Evolutionary conservation across 1,139 yeast genomes (phyloP).

Genomic region (Yamadazyma sp.): DNA sequence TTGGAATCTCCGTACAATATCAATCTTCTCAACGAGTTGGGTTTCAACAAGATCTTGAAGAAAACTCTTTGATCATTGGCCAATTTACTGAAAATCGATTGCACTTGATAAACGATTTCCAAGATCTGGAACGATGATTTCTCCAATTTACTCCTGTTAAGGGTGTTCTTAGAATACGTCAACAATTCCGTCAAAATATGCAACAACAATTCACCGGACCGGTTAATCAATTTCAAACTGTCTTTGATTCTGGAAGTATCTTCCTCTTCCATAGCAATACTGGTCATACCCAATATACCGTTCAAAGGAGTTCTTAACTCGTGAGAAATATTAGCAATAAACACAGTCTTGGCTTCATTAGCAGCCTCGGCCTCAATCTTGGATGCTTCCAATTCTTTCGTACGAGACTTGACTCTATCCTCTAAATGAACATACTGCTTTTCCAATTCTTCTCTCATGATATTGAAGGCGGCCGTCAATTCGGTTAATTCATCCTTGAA

Average conservation of each 20-base stretch:
- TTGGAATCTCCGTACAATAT: constrained; percentile 82
- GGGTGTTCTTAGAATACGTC: constrained; percentile 87
- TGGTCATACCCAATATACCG: constrained; percentile 95
- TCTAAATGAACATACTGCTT: constrained; percentile 82
- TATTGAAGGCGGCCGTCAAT: constrained; percentile 82
- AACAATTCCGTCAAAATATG: constrained; percentile 86
- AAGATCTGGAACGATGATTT: constrained; percentile 72
- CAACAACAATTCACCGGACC: constrained; percentile 82
- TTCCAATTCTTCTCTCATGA: constrained; percentile 86
- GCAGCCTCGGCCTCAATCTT: constrained; percentile 91
- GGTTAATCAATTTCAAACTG: constrained; percentile 68
- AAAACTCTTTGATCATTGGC: constrained; percentile 77
- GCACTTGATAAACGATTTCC: constrained; percentile 79
- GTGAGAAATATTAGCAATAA: constrained; percentile 94
- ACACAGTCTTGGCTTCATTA: constrained; percentile 90
- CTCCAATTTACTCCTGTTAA: constrained; percentile 81
- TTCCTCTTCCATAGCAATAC: constrained; percentile 84
- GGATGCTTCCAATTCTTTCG: constrained; percentile 85
- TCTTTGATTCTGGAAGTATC: constrained; percentile 67
- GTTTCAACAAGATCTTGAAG: constrained; percentile 55
- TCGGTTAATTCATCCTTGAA: constrained; percentile 87
- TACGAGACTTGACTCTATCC: constrained; percentile 84
- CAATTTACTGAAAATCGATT: constrained; percentile 83
- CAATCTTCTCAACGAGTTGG: constrained; percentile 61
- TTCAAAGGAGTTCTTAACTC: constrained; percentile 93